Evolutionary conservation across 495 filamentous ascomycete genomes (phyloP), one percentile per base, ranked within the genome.

Genomic region (Aspergillus avenaceus): DNA sequence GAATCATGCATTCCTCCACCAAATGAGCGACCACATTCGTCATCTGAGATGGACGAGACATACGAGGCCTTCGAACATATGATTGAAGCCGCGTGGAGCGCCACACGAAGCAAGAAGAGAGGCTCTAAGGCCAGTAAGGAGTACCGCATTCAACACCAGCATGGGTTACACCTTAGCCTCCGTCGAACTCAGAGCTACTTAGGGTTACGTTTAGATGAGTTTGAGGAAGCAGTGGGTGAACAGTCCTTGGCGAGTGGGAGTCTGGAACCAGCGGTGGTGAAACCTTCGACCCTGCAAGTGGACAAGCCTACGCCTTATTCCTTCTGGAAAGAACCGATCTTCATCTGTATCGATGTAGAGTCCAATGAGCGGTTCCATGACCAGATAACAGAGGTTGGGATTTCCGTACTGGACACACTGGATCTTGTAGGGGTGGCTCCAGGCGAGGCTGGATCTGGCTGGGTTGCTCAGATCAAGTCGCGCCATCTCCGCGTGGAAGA

Each of bases 301-400:
- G 47, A 54, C 12, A 43, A 62, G 25, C 59, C 73, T 8, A 66
- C 62, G 4, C 77, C 70, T 8, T 74, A 71, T 47, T 64, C 70
- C 2, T 81, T 81, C 54, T 66, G 75, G 14, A 54, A 69, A 18
- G 71, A 76, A 29, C 79, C 85, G 1, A 69, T 95, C 19, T 89
- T 98, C 56, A 70, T 96, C 48, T 82, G 77, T 52, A 69, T 96
- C 37, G 92, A 98, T 59, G 62, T 91, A 25, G 93, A 98, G 63
- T 80, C 83, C 7, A 92, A 83, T 53, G 92, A 97, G 66, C 60
- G 63, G 22, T 68, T 81, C 45, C 72, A 76, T 4, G 66, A 70
- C 38, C 58, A 76, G 2, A 71, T 97, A 51, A 95, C 90, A 4
- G 93, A 98, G 62, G 75, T 98, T 45, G 93, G 93, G 27, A 75